Evolutionary conservation across 768 basidiomycete genomes (phyloP).

Genomic region (Collybia nuda): DNA sequence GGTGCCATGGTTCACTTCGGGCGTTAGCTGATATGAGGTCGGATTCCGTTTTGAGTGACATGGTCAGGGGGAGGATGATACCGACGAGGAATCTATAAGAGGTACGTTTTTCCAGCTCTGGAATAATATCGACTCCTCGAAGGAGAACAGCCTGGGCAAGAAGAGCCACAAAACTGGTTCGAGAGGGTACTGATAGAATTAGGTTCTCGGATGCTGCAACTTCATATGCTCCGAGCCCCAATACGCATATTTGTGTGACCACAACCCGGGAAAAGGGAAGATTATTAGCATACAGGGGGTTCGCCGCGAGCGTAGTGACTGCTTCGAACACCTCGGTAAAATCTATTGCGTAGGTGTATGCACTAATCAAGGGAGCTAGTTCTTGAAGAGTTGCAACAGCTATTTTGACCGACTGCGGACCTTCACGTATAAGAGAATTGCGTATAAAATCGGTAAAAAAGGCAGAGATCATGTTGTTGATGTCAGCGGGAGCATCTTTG

Average conservation of each 20-base stretch:
- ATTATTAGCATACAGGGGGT: conserved; percentile 52
- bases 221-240: conserved; percentile 48
- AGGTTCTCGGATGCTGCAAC: conserved; percentile 40
- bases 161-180: conserved; percentile 38
- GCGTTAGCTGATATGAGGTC: conserved; percentile 40
- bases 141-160: conserved; percentile 47
- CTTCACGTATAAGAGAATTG: conserved; percentile 47
- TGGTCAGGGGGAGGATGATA: conserved; percentile 60
- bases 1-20: conserved; percentile 44
- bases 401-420: conserved; percentile 43
- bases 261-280: conserved; percentile 46
- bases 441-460: conserved; percentile 57
- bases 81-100: conserved; percentile 64
- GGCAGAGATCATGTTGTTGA: conserved; percentile 38
- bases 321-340: conserved; percentile 58
- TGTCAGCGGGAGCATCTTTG: conserved; percentile 45
- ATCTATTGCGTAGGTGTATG: conserved; percentile 49
- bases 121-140: conserved; percentile 50
- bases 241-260: conserved; percentile 42
- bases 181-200: conserved; percentile 38
- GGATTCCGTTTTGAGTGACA: conserved; percentile 50
- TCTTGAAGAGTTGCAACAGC: conserved; percentile 53
- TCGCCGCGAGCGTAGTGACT: conserved; percentile 41
- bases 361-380: conserved; percentile 53
- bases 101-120: conserved; percentile 52